Evolutionary conservation across 805 yeast species (phyloP), one percentile per base, ranked within the genome.

Genomic region (Metschnikowia picachoensis): DNA sequence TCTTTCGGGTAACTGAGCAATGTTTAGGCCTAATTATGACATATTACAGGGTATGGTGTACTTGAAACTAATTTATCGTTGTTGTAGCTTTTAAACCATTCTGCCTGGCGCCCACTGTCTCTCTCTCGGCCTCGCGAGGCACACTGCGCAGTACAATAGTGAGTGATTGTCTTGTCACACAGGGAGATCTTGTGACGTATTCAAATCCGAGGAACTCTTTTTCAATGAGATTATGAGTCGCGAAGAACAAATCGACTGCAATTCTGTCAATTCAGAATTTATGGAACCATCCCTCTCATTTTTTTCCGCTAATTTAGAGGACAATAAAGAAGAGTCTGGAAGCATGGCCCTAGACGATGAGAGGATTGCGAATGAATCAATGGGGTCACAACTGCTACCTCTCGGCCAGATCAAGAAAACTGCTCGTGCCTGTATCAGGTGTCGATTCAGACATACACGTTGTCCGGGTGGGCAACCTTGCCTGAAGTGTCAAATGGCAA

Each of bases 401-500:
- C 39, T 25, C 8, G 35, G 32, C 29, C 66, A 57, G 28, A 37
- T 45, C 30, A 70, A 68, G 46, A 51, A 74, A 34, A 66, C 67
- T 8, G 55, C 65, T n/a, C 54, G 70, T 37, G 77, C 77, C 6
- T 85, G 92, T 60, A 76, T 78, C 2, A 66, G 87, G 37, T 86
- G 94, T 59, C 71, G 92, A 30, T 75, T 79, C 39, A 72, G 89
- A 43, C 94, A 86, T 62, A 79, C 83, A 36, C 78, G 85, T 51
- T 86, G 94, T 58, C 88, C 88, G 12, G 90, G 90, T 2, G 88
- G 87, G 1, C 78, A 82, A 39, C 89, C 90, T 0, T 86, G 94
- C 60, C 62, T 68, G 41, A 81, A 81, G 56, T 86, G 94, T 59
- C 64, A 62, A 12, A 60, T 72, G 40, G 78, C 84, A 13, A 74